Evolutionary conservation across 2,329 filamentous ascomycete species (phyloP), one percentile per base, ranked within the genome.

Genomic region (Trichophyton schoenleinii): DNA sequence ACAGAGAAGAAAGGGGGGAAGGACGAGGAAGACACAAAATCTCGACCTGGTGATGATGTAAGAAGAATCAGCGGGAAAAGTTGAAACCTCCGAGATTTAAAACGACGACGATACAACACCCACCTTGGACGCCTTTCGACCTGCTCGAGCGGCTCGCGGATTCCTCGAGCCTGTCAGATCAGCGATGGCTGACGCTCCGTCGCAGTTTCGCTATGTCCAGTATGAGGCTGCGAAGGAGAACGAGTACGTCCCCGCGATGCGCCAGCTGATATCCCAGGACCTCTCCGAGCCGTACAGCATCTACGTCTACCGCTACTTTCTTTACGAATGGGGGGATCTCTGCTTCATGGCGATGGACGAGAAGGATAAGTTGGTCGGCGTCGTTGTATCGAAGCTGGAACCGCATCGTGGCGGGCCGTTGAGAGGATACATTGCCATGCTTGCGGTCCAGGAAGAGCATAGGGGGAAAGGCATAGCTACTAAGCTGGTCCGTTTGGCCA

Each of bases 271-370:
- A 70, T 94, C 91, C 52, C 95, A 92, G 70, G 94, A 97, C 72
- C 81, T 99, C 58, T 97, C 92, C 67, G 94, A 99, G 74, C 94
- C 94, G 1, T 99, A 99, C 74, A 97, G 92, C 76, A 97, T 99
- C 72, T 99, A 99, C 77, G 94, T 99, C 62, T 99, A 97, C 74
- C 86, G 94, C 36, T 99, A 99, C 74, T 99, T 99, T 69, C 79
- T 99, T 18, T 96, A 95, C 71, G 91, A 97, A 81, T 99, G 94
- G 94, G 88, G 89, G 3, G 87, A 97, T 70, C 78, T 99, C n/a
- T 99, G 94, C 75, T 97, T 90, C 75, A 89, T 97, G 85, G 77
- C 79, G 42, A 75, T 82, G 64, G 78, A 81, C 52, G 80, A 87
- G 64, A 65, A 72, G 22, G 62, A 71, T 44, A 66, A 71, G 59